These are phyloP conservation scores for Capsella rubella DNA, from an alignment of 441 rosid genomes.

Conservation along the genomic window DNA sequence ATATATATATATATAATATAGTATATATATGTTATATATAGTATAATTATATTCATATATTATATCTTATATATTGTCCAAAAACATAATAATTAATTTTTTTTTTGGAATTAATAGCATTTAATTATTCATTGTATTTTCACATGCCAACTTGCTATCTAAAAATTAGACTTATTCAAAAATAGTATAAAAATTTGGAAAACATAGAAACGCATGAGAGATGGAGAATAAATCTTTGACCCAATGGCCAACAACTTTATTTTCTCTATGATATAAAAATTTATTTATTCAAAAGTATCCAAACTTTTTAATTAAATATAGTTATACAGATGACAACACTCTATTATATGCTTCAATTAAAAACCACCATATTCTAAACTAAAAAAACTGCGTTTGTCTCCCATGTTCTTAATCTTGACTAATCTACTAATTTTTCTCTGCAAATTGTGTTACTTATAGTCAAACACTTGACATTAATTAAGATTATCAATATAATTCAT, in stretches of 20 bases:
- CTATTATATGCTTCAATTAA: slow-evolving; percentile 33
- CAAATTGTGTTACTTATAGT: slow-evolving; percentile 19
- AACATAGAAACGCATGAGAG: slow-evolving; percentile 42
- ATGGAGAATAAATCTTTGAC: slow-evolving; percentile 38
- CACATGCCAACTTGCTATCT: slow-evolving; percentile 44
- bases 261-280: neutral
- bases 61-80: neutral
- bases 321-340: slow-evolving; percentile 3
- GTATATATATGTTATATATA: too few relatives aligned
- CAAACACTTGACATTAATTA: slow-evolving; percentile 20
- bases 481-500: neutral
- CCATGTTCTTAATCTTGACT: slow-evolving; percentile 36
- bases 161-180: slow-evolving; percentile 21
- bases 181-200: slow-evolving; percentile 28
- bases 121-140: slow-evolving; percentile 1
- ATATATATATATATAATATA: neutral
- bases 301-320: slow-evolving; percentile 2
- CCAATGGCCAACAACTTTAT: slow-evolving; percentile 29
- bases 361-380: slow-evolving; percentile 13
- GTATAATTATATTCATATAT: too few relatives aligned
- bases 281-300: neutral
- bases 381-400: slow-evolving; percentile 33
- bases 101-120: neutral
- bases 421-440: neutral
- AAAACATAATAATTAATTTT: neutral